These are phyloP conservation scores for Boletus rufocinnamomeus DNA, from an alignment of 768 basidiomycete genomes.

Conservation along the genomic window DNA sequence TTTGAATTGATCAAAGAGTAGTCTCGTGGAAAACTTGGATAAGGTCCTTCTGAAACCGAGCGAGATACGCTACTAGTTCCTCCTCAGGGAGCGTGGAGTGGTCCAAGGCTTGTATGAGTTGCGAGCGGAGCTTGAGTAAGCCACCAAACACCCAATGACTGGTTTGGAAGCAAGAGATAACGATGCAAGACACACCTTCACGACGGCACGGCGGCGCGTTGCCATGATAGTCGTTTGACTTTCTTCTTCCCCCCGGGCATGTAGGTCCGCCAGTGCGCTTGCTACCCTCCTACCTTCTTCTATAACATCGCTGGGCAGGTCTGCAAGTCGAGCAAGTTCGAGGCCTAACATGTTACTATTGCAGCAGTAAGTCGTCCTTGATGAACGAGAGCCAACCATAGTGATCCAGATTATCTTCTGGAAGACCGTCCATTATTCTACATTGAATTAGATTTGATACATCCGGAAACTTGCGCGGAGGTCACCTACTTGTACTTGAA, in stretches of 20 bases:
- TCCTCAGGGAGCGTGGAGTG: conserved; percentile 73
- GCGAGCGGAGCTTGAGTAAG: conserved; percentile 61
- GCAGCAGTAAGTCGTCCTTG: neutral
- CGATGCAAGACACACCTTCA: conserved; percentile 53
- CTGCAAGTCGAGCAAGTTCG: conserved; percentile 85
- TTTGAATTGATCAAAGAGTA: conserved; percentile 12
- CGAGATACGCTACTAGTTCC: conserved; percentile 66
- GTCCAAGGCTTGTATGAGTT: conserved; percentile 71
- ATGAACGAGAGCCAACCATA: conserved; percentile 54
- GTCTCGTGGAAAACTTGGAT: conserved; percentile 46
- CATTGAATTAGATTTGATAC: neutral
- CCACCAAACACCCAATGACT: neutral
- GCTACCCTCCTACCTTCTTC: conserved; percentile 63
- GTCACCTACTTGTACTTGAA: conserved; percentile 74
- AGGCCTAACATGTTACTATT: conserved; percentile 56
- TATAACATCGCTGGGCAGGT: conserved; percentile 75
- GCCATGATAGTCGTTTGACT: conserved; percentile 63
- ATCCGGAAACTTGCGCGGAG: neutral
- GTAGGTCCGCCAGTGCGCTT: conserved; percentile 54
- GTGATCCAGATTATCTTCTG: conserved; percentile 56
- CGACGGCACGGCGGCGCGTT: conserved; percentile 63
- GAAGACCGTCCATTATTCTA: conserved; percentile 75
- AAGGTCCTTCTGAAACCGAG: conserved; percentile 69
- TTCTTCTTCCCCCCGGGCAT: conserved; percentile 56
- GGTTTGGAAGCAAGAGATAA: neutral